Base-by-base conservation (phyloP, 345 rosid genomes). In the Psidium friedrichsthalianum region DNA sequence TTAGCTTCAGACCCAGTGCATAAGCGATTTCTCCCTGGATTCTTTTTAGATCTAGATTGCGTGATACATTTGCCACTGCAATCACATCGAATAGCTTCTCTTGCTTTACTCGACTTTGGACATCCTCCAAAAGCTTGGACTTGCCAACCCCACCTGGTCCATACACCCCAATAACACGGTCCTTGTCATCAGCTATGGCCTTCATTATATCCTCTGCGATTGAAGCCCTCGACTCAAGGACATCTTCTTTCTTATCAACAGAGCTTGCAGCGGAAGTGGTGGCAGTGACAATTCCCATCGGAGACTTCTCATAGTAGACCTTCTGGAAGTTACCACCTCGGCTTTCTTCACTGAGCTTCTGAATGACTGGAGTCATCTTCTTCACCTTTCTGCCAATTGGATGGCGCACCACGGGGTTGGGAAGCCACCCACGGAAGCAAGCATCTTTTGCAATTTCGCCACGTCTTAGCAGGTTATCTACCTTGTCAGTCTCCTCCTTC, bases 21-120 rank as follows among this genome's bases (percentile, higher is more conserved):
- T 87, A 83, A 2, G 86, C 88, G 74, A 88, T 89, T 56, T 85
- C 82, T 3, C 29, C 82, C 53, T 89, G 89, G 51, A 91, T 86
- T 14, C 6, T 44, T 61, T 1, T 83, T 6, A 86, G 13, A 3
- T 88, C 52, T 7, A 88, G 88, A 2, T 51, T 85, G 78, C 52
- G 53, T 22, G 89, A 47, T 54, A 88, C 82, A 2, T 76, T 15
- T 7, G 69, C 84, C 53, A 55, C 29, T 11, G 83, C 86, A 8
- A 85, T 84, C 3, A 16, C 27, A 36, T 87, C 86, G 18, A 88
- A 88, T 3, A 84, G 2, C 22, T 84, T 88, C 5, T 5, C 76
- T 40, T 56, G 55, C 18, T 7, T 56, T 0, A 78, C 87, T 52
- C 40, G 29, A 40, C 36, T 20, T 12, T 47, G 36, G 8, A 88